Percentiles rank a stretch among this genome's conserved stretches.
Conservation (phyloP, 768 basidiomycete genomes). For the Russula emetica region DNA sequence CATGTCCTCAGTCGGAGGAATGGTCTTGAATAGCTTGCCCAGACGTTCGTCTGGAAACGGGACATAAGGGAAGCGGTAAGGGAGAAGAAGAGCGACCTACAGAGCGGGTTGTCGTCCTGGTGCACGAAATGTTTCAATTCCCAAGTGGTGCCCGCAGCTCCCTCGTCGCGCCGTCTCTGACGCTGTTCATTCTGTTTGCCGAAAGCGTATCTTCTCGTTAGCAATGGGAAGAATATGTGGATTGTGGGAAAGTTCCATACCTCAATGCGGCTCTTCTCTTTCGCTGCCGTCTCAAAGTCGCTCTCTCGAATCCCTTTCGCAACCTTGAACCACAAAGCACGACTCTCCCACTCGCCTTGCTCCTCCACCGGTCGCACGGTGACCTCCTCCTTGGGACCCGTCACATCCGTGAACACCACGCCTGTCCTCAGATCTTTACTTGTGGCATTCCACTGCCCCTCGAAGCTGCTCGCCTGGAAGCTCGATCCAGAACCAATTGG, state of each 20-base stretch:
- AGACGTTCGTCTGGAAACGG: slow-evolving; percentile 56
- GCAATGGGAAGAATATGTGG: not conserved
- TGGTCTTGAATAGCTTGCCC: slow-evolving; percentile 54
- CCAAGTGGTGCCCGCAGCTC: slow-evolving; percentile 68
- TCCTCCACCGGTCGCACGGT: slow-evolving; percentile 53
- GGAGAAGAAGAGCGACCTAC: slow-evolving; percentile 41
- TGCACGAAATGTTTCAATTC: slow-evolving; percentile 70
- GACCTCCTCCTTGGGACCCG: slow-evolving; percentile 69
- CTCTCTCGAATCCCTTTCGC: slow-evolving; percentile 88
- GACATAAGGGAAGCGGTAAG: slow-evolving; percentile 4
- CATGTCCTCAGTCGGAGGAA: slow-evolving; percentile 68
- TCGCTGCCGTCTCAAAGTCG: slow-evolving; percentile 87
- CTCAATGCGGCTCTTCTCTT: slow-evolving; percentile 90
- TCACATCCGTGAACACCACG: slow-evolving; percentile 72
- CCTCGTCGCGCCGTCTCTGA: slow-evolving; percentile 80
- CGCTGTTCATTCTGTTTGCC: slow-evolving; percentile 81
- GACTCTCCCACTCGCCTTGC: slow-evolving; percentile 82
- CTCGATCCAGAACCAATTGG: slow-evolving; percentile 33
- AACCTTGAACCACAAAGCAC: slow-evolving; percentile 79
- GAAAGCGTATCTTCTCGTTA: too few relatives aligned
- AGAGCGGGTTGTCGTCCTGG: slow-evolving; percentile 65
- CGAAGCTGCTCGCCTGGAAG: slow-evolving; percentile 44
- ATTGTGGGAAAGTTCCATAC: slow-evolving; percentile 37
- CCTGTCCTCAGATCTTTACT: slow-evolving; percentile 51
- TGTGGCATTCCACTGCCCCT: slow-evolving; percentile 77